A percentile compares a stretch with the other conserved stretches of the same genome.
phyloP scores from a whole-genome alignment of 2,329 filamentous ascomycete species.

The Zopfia rhizophila region DNA sequence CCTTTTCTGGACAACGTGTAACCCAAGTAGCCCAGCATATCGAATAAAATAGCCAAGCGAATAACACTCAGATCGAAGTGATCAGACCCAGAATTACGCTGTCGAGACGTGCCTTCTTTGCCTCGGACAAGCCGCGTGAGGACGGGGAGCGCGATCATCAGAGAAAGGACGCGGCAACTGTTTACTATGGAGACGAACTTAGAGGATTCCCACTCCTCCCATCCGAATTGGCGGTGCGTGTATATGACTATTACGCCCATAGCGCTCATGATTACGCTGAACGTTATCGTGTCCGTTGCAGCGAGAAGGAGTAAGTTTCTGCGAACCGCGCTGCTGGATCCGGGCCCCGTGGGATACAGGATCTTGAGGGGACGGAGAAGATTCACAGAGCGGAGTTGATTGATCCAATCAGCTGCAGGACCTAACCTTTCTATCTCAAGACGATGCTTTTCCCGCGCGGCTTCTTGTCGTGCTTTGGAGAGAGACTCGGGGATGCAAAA shows the following conservation, averaged over 20 bases:
- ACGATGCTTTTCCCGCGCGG: conserved; percentile 75
- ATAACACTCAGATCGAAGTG: conserved; percentile 80
- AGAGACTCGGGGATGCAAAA: conserved; percentile 86
- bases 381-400: conserved; percentile 64
- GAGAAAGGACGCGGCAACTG: conserved; percentile 76
- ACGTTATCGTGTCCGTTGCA: conserved; percentile 81
- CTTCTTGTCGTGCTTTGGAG: conserved; percentile 74
- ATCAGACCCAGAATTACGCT: conserved; percentile 72
- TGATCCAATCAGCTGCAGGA: conserved; percentile 55
- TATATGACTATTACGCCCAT: conserved; percentile 88
- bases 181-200: conserved; percentile 85
- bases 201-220: conserved; percentile 83
- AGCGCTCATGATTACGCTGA: conserved; percentile 83
- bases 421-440: conserved; percentile 50
- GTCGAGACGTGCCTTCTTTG: conserved; percentile 52
- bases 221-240: conserved; percentile 80
- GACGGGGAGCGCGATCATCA: conserved; percentile 79
- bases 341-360: conserved; percentile 76
- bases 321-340: conserved; percentile 70
- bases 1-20: conserved; percentile 74
- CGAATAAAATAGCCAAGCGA: conserved; percentile 77
- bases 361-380: conserved; percentile 81
- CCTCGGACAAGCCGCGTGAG: conserved; percentile 80
- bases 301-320: conserved; percentile 86
- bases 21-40: conserved; percentile 78